A percentile compares a stretch with the other conserved stretches of the same genome.
These are phyloP conservation scores for Pichia exigua DNA, from an alignment of 805 yeast species.

Conservation along the genomic window DNA sequence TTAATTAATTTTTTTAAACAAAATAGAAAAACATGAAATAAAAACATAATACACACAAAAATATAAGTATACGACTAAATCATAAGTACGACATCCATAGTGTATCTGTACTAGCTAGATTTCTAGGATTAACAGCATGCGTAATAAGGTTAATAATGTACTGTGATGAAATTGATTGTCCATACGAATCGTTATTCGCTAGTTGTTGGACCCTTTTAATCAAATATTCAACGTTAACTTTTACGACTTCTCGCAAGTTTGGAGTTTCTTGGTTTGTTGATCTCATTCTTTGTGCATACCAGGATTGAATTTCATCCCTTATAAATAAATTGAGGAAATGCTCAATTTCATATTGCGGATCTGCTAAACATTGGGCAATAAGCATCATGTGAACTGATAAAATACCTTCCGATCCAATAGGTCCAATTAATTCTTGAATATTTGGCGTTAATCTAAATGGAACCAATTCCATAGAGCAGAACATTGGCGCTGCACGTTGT, in stretches of 20 bases:
- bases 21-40: not conserved
- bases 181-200: conserved; percentile 40
- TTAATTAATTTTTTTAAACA: not conserved
- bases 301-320: conserved; percentile 88
- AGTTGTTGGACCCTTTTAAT: conserved; percentile 71
- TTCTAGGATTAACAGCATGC: conserved; percentile 92
- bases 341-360: conserved; percentile 87
- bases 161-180: conserved; percentile 80
- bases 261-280: conserved; percentile 69
- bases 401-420: conserved; percentile 87
- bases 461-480: conserved; percentile 85
- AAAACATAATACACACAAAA: too few relatives aligned
- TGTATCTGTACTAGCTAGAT: conserved; percentile 83
- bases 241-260: conserved; percentile 78
- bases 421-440: conserved; percentile 88
- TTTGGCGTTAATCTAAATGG: conserved; percentile 97
- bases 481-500: conserved; percentile 67
- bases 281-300: conserved; percentile 86
- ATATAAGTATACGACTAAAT: not conserved
- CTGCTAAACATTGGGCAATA: conserved; percentile 81
- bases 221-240: conserved; percentile 78
- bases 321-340: conserved; percentile 90
- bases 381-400: conserved; percentile 76
- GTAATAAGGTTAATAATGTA: conserved; percentile 83
- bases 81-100: conserved; percentile 93